These are phyloP conservation scores for Lactuca saligna DNA, from an alignment of 129 eudicot genomes.

Conservation along the genomic window DNA sequence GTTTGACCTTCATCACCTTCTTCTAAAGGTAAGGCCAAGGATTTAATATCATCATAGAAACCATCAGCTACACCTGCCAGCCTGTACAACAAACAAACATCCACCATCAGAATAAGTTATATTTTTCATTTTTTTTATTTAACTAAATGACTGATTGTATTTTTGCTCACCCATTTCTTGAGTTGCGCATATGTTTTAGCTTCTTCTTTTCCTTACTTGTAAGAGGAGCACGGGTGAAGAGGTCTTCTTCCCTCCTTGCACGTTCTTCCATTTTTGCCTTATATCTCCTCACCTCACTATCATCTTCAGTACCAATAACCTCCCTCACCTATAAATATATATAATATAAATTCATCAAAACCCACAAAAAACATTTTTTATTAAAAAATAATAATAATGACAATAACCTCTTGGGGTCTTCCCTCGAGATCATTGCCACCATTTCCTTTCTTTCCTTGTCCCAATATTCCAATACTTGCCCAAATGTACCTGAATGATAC, in stretches of 20 bases:
- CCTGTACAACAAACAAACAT: conserved; percentile 34
- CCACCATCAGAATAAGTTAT: background rate
- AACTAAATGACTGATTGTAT: background rate
- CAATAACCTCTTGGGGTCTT: too few species aligned
- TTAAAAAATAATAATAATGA: too few species aligned
- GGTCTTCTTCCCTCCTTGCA: conserved; percentile 73
- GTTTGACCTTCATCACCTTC: conserved; percentile 42
- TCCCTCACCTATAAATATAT: conserved; percentile 55
- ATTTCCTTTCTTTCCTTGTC: conserved; percentile 77
- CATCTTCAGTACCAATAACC: conserved; percentile 62
- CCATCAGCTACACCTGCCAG: conserved; percentile 63
- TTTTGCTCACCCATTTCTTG: conserved; percentile 67
- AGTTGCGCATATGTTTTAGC: conserved; percentile 51
- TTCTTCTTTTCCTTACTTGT: conserved; percentile 62
- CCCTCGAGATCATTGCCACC: conserved; percentile 53
- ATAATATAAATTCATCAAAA: too few species aligned
- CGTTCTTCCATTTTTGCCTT: conserved; percentile 67
- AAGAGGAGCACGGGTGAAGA: conserved; percentile 78
- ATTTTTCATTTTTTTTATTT: background rate
- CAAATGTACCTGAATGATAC: conserved; percentile 62
- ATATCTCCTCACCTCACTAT: conserved; percentile 48
- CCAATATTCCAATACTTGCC: conserved; percentile 89
- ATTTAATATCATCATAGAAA: conserved; percentile 71
- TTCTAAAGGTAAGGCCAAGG: conserved; percentile 46
- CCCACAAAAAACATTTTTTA: too few species aligned